A percentile compares a stretch with the other conserved stretches of the same genome.
Evolutionary conservation across 495 filamentous ascomycete genomes (phyloP).

Genomic region (Rostrohypoxylon terebratum): DNA sequence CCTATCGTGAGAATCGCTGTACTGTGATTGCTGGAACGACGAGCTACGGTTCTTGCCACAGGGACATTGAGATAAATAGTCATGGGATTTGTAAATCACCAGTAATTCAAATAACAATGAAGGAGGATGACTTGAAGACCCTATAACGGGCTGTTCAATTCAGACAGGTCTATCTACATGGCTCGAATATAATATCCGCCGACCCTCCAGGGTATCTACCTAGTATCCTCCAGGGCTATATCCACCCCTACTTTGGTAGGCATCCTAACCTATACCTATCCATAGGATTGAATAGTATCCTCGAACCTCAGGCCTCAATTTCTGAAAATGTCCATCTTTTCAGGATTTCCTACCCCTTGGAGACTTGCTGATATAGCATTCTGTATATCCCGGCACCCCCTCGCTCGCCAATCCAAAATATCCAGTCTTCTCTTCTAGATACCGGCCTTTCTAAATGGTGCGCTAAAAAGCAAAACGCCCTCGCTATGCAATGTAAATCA

Average conservation of each 20-base stretch:
- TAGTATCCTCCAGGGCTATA: neutral
- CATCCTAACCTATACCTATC: too few species aligned
- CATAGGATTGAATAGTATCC: too few species aligned
- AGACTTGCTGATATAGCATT: neutral
- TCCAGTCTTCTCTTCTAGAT: neutral
- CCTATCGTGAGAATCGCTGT: neutral
- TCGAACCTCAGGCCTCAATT: neutral
- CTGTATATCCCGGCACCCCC: neutral
- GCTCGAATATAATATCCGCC: neutral
- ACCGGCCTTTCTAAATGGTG: neutral
- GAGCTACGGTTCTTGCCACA: too few species aligned
- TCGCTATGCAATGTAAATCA: conserved; percentile 45
- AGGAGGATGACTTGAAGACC: too few species aligned
- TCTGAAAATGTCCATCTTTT: neutral
- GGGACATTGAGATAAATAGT: too few species aligned
- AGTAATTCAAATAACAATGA: too few species aligned
- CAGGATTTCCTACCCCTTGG: neutral
- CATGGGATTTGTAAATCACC: too few species aligned
- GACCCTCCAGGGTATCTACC: too few species aligned
- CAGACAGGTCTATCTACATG: too few species aligned
- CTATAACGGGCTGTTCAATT: too few species aligned
- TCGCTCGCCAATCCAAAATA: neutral
- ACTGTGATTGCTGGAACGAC: too few species aligned
- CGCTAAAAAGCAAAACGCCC: conserved; percentile 41
- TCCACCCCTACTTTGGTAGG: neutral